Base-by-base conservation (phyloP, 805 yeast species). In the Maudiozyma serrabonitensis region DNA sequence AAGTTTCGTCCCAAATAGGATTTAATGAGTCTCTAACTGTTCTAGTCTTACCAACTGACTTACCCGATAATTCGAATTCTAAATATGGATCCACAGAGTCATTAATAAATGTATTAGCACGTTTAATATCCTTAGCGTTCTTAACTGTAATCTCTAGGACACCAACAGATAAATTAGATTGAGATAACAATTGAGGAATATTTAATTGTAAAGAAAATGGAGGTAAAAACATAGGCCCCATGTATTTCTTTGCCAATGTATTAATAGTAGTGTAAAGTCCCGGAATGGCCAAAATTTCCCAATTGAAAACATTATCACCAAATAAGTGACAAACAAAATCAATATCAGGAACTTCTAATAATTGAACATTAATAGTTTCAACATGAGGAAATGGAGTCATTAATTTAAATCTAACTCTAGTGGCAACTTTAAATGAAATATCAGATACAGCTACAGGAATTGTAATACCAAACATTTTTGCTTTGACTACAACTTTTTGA, bases 171-270 rank as follows among this genome's bases (percentile, higher is more conserved):
- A 91, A 79, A 60, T 82, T 82, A 43, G 91, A 82, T 61, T 96
- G 96, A 19, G 95, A 84, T 58, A 91, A 67, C 63, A 93, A 71
- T 69, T 89, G 96, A 63, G 95, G 95, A 43, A 93, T 77, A 60
- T 95, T 93, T 63, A 93, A 71, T 71, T 93, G 95, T 74, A 90
- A 86, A 3, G 96, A 88, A 55, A 93, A 82, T 13, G 99, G 99
- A 43, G 85, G 75, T 60, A 87, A 84, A 45, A 91, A 62, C 72
- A 93, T 79, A 31, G 97, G 93, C 9, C 98, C 98, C 47, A 80
- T 81, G 68, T 84, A 90, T 63, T 89, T 87, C 60, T 78, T 79
- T 25, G 89, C 79, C 87, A 90, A 82, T 61, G 84, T 88, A 64
- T 85, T 84, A 59, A 91, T 83, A 61, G 88, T 79, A 47, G 87